These are phyloP conservation scores for Bothriochloa decipiens DNA, from an alignment of 176 grass and related monocot species.

Conservation along the genomic window DNA sequence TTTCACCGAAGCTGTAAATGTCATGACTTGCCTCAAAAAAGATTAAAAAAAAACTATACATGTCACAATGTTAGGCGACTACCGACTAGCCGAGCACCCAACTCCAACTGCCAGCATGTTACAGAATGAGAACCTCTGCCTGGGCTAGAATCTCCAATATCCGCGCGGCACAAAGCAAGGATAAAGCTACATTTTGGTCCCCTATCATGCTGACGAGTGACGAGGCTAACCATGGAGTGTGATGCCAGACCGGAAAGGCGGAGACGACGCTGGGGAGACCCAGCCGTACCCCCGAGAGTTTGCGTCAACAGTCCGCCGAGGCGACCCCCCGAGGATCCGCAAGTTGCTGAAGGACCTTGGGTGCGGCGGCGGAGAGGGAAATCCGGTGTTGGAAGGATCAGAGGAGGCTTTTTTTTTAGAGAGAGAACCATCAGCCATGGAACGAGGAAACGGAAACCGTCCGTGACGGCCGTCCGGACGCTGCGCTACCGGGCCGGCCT, in stretches of 20 bases:
- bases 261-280: neutral
- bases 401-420: too few species aligned
- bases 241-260: neutral
- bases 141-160: slow-evolving; percentile 12
- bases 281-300: neutral
- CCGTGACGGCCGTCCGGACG: too few species aligned
- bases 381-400: too few species aligned
- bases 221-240: neutral
- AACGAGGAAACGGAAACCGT: too few species aligned
- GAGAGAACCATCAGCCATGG: too few species aligned
- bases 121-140: slow-evolving; percentile 30
- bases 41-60: neutral
- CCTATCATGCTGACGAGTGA: neutral
- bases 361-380: too few species aligned
- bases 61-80: slow-evolving; percentile 14
- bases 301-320: neutral
- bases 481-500: too few species aligned
- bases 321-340: too few species aligned
- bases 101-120: slow-evolving; percentile 32
- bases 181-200: neutral
- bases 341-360: too few species aligned
- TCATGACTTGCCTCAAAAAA: too few species aligned
- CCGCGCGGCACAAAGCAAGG: slow-evolving; percentile 27
- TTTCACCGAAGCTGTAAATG: slow-evolving; percentile 29
- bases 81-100: slow-evolving; percentile 10